These are phyloP conservation scores for Syzygium grande DNA, from an alignment of 345 rosid genomes.

Conservation along the genomic window DNA sequence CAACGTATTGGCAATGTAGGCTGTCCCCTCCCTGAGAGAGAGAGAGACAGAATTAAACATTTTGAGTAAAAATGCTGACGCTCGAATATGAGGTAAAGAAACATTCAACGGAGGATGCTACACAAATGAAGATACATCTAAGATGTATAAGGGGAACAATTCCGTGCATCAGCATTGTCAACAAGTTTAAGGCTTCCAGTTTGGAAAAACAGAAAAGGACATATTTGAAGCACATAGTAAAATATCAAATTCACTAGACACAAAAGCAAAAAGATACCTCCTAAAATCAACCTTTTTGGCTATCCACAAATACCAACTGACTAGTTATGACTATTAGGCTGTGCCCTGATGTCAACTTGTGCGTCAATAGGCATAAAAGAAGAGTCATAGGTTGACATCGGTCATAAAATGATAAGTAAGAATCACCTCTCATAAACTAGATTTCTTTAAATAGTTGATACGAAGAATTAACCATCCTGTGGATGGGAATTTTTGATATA, in stretches of 20 bases:
- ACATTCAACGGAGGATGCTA: neutral
- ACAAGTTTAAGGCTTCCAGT: neutral
- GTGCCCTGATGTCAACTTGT: neutral
- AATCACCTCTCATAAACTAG: neutral
- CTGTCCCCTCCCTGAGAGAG: slow-evolving; percentile 72
- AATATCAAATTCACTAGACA: neutral
- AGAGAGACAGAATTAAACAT: neutral
- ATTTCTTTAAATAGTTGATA: neutral
- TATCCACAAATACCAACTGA: neutral
- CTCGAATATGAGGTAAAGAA: neutral
- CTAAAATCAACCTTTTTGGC: neutral
- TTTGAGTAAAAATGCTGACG: neutral
- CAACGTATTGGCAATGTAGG: slow-evolving; percentile 84
- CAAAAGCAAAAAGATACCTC: neutral
- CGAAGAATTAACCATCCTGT: neutral
- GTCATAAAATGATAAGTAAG: neutral
- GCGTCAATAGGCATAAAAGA: neutral
- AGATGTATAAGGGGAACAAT: neutral
- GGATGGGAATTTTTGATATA: neutral
- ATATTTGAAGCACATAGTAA: neutral
- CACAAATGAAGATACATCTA: neutral
- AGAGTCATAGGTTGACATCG: neutral
- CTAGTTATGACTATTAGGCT: neutral
- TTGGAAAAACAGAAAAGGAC: neutral
- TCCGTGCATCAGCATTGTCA: neutral